A percentile compares a stretch with the other conserved stretches of the same genome.
phyloP scores from a whole-genome alignment of 2,329 filamentous ascomycete genomes.

The Pseudogymnoascus sp. region DNA sequence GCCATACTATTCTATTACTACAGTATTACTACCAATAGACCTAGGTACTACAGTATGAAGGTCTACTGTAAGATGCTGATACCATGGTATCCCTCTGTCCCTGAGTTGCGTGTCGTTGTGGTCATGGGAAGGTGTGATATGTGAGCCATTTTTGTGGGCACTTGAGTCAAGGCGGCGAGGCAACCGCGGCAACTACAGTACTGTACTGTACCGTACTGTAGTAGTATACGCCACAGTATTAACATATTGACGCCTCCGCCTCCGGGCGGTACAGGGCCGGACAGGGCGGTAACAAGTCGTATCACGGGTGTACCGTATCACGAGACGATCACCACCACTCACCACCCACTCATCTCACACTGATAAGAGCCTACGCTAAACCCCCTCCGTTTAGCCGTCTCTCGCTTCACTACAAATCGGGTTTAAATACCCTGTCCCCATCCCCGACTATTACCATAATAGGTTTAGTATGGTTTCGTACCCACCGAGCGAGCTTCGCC shows the following conservation, averaged over 20 bases:
- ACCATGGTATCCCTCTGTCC: too few relatives aligned
- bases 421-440: background rate
- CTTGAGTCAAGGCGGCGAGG: too few relatives aligned
- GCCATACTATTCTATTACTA: background rate
- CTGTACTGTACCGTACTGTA: too few relatives aligned
- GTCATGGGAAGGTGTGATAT: too few relatives aligned
- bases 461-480: background rate
- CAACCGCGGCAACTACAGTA: too few relatives aligned
- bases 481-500: conserved; percentile 4
- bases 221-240: too few relatives aligned
- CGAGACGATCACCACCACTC: conserved; percentile 3
- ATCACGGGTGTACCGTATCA: conserved; percentile 2
- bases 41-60: background rate
- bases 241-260: too few relatives aligned
- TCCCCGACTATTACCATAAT: background rate
- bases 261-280: background rate
- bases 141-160: too few relatives aligned
- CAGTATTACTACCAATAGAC: too few relatives aligned
- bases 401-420: conserved; percentile 7
- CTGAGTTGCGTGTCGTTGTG: too few relatives aligned
- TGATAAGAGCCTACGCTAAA: background rate
- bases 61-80: too few relatives aligned
- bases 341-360: conserved; percentile 1
- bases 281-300: background rate
- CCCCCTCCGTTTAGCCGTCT: background rate